phyloP scores from a whole-genome alignment of 495 filamentous ascomycete genomes.

The Melanomma pulvis-pyrius region DNA sequence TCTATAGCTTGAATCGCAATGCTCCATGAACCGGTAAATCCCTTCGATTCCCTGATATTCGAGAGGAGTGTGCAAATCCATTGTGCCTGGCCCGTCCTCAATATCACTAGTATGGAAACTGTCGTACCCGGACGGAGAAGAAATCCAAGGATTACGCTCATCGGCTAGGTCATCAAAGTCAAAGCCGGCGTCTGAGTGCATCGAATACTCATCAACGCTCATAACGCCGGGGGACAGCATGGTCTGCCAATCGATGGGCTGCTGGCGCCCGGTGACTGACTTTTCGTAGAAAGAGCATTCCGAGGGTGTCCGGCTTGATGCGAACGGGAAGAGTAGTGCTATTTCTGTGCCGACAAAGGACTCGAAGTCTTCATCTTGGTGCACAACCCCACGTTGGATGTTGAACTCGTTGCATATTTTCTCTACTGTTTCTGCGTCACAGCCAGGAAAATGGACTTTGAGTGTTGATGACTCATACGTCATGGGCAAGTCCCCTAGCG shows the following conservation, averaged over 20 bases:
- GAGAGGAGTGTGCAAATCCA: constrained; percentile 44
- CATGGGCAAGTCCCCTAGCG: constrained; percentile 82
- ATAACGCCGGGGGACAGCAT: constrained; percentile 54
- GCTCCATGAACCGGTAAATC: constrained; percentile 83
- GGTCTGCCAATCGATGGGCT: constrained; percentile 56
- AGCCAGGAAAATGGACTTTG: constrained; percentile 86
- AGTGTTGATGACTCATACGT: constrained; percentile 66
- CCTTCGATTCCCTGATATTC: constrained; percentile 83
- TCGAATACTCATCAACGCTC: constrained; percentile 38
- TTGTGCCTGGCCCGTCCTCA: constrained; percentile 48
- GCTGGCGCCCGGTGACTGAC: constrained; percentile 25
- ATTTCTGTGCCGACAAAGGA: constrained; percentile 55
- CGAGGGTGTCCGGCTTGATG: constrained; percentile 57
- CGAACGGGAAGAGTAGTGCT: constrained; percentile 84
- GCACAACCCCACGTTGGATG: constrained; percentile 71
- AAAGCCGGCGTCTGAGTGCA: constrained; percentile 43
- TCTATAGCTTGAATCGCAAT: constrained; percentile 69
- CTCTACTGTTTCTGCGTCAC: constrained; percentile 82
- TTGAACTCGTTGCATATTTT: constrained; percentile 84
- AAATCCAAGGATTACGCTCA: constrained; percentile 54
- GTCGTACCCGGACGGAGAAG: constrained; percentile 55
- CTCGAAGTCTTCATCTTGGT: constrained; percentile 67
- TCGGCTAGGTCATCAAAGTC: constrained; percentile 56
- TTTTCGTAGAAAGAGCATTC: constrained; percentile 43
- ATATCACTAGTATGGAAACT: constrained; percentile 59